These are phyloP conservation scores for Boletus huronensis DNA, from an alignment of 768 basidiomycete species.

Conservation along the genomic window DNA sequence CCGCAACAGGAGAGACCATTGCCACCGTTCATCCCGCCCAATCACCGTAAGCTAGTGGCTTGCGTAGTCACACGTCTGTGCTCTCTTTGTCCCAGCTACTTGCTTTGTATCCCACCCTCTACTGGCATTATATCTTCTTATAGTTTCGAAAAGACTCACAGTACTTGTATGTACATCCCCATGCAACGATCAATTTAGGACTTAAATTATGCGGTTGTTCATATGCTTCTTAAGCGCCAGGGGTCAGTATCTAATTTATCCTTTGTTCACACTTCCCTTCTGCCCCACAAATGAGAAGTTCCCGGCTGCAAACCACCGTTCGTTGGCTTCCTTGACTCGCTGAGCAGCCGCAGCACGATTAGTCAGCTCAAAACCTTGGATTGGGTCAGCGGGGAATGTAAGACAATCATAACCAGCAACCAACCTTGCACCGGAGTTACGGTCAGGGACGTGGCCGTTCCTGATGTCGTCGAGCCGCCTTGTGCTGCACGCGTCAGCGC, in stretches of 20 bases:
- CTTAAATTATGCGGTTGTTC: not conserved
- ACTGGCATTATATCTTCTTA: constrained; percentile 18
- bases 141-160: constrained; percentile 12
- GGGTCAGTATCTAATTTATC: constrained; percentile 16
- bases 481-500: constrained; percentile 77
- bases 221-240: not conserved
- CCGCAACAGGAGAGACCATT: constrained; percentile 50
- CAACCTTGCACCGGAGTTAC: constrained; percentile 95
- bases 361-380: constrained; percentile 81
- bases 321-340: constrained; percentile 93
- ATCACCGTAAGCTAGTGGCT: constrained; percentile 8
- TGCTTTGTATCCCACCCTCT: constrained; percentile 1
- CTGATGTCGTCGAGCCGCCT: constrained; percentile 52
- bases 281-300: constrained; percentile 76
- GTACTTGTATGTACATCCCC: constrained; percentile 14
- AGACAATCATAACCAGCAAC: constrained; percentile 13
- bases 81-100: not conserved
- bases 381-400: constrained; percentile 13
- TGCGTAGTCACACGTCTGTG: not conserved
- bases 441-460: constrained; percentile 86
- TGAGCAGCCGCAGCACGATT: constrained; percentile 85
- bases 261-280: constrained; percentile 35
- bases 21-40: constrained; percentile 49
- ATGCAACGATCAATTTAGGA: constrained; percentile 4
- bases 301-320: constrained; percentile 90